Base-by-base conservation (phyloP, 1,139 yeast species). In the Diutina mesorugosa region DNA sequence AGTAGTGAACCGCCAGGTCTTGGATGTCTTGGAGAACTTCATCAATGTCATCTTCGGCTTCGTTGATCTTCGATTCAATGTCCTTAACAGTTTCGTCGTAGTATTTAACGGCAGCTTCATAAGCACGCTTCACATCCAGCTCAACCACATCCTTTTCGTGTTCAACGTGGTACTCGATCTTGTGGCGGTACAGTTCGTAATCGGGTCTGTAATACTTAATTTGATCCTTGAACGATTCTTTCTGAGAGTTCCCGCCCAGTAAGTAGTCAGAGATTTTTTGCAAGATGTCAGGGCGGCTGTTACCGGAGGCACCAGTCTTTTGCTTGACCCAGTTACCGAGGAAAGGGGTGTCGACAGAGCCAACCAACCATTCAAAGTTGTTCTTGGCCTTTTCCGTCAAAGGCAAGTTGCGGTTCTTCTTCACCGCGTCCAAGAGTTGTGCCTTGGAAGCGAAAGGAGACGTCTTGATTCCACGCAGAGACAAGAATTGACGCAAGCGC, bases 341-440 rank as follows among this genome's bases (percentile, higher is more conserved):
- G 8, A 64, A 61, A 18, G 64, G 66, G 41, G 67, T 63, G 14
- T 67, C 62, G 57, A 63, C 63, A 55, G 58, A 63, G 35, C 64
- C 67, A 46, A 64, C 58, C 28, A 67, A 59, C 67, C 70, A 66
- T 9, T 58, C 58, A 53, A 58, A 56, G 45, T 50, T 32, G n/a
- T 50, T 12, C 29, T 50, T 18, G 59, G 58, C 54, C 51, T 21
- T 50, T 53, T 51, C 61, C 61, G n/a, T 59, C 54, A 26, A 62
- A 61, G 18, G 60, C 68, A 64, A 57, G 69, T 62, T 58, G 65
- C 32, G 80, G 78, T 55, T 69, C 70, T 62, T 73, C 69, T 63
- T 75, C 75, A 79, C 86, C 51, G 78, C 67, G 45, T 77, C 72
- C 53, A 78, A 66, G 61, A 83, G 71, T 58, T 80, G 74, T 38